These are phyloP conservation scores for Dictyostelium purpureum DNA, from an alignment of 78 protist species.

Conservation along the genomic window DNA sequence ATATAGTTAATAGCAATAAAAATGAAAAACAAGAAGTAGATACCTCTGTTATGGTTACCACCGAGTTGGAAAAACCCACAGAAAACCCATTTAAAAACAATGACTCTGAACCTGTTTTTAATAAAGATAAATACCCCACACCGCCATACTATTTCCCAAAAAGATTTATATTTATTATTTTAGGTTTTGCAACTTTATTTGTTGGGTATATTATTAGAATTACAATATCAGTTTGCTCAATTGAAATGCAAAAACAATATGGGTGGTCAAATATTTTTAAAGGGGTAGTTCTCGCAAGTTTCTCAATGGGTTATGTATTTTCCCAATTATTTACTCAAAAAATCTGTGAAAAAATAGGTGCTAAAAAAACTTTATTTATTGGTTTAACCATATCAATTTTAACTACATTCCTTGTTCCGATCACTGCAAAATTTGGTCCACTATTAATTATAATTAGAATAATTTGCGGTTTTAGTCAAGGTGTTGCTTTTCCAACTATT, in stretches of 20 bases:
- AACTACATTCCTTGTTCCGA: neutral
- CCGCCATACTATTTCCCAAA: constrained; percentile 39
- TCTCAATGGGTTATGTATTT: constrained; percentile 50
- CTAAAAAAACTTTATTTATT: constrained; percentile 8
- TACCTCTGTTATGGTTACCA: too few relatives aligned
- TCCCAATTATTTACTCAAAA: constrained; percentile 18
- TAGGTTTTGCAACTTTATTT: neutral
- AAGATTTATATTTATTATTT: neutral
- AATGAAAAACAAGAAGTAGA: too few relatives aligned
- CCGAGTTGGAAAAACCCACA: too few relatives aligned
- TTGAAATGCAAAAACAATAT: constrained; percentile 12
- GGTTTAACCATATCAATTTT: constrained; percentile 9
- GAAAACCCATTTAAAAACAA: too few relatives aligned
- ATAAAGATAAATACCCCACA: too few relatives aligned
- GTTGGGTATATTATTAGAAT: constrained; percentile 25
- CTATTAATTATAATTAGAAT: constrained; percentile 7
- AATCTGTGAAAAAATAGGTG: constrained; percentile 47
- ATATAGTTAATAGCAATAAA: too few relatives aligned
- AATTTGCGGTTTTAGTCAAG: constrained; percentile 32
- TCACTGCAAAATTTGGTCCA: neutral
- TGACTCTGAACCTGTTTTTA: too few relatives aligned
- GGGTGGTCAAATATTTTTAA: neutral
- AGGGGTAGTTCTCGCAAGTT: constrained; percentile 4
- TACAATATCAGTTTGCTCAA: neutral
- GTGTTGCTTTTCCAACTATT: constrained; percentile 58